phyloP scores from a whole-genome alignment of 768 basidiomycete species.

The Pisolithus tinctorius region DNA sequence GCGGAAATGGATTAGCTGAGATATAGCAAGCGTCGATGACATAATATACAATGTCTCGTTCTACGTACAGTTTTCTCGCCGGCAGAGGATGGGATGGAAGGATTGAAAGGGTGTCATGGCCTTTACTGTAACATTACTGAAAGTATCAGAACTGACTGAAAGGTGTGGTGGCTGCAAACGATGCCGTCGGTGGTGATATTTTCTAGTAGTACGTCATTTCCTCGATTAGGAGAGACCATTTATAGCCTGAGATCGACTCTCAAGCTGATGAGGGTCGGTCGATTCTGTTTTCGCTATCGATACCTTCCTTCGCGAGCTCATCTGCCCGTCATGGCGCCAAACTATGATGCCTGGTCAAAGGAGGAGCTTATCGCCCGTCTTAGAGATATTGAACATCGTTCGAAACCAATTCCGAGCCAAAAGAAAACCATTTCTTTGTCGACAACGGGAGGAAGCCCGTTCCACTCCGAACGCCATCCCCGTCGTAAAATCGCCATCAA shows the following conservation, averaged over 20 bases:
- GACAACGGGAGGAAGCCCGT: conserved; percentile 32
- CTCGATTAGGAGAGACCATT: neutral
- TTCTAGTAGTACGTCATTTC: neutral
- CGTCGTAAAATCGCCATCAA: conserved; percentile 89
- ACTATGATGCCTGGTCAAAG: conserved; percentile 53
- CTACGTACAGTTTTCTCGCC: no score
- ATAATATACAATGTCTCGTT: no score
- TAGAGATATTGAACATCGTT: conserved; percentile 42
- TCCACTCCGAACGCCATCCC: conserved; percentile 63
- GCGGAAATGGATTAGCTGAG: no score
- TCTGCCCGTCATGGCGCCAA: conserved; percentile 29
- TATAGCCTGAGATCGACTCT: neutral
- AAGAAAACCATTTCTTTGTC: conserved; percentile 13
- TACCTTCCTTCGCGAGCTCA: conserved; percentile 23
- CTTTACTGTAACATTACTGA: no score
- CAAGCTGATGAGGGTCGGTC: conserved; percentile 25
- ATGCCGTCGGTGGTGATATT: no score
- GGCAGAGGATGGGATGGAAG: no score
- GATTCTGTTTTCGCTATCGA: conserved; percentile 27
- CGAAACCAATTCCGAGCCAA: conserved; percentile 8
- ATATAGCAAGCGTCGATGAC: no score
- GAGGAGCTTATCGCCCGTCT: conserved; percentile 68
- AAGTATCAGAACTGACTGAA: no score
- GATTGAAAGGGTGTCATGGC: no score
- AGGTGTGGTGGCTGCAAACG: no score